Evolutionary conservation across 768 basidiomycete species (phyloP).

Genomic region (Dioszegia crocea): DNA sequence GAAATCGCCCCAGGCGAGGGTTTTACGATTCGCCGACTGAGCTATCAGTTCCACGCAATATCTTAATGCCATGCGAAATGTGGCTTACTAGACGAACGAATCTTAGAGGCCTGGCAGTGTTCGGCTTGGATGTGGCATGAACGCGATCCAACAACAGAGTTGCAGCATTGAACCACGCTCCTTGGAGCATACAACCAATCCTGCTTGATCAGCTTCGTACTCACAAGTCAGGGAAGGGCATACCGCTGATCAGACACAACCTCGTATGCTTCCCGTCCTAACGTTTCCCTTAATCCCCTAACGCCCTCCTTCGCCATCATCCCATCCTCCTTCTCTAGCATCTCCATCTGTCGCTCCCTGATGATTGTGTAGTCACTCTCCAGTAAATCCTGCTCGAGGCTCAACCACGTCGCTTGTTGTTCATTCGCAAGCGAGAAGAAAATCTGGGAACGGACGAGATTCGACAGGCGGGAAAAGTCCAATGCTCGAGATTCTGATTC

Average conservation of each 20-base stretch:
- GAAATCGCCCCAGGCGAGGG: slow-evolving; percentile 38
- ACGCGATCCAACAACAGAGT: slow-evolving; percentile 18
- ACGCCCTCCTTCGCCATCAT: slow-evolving; percentile 25
- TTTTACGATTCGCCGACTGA: slow-evolving; percentile 34
- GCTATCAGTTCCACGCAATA: not conserved
- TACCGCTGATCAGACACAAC: slow-evolving; percentile 38
- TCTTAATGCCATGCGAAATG: too few relatives aligned
- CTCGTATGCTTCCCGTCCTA: slow-evolving; percentile 34
- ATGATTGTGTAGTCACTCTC: slow-evolving; percentile 38
- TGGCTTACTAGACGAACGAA: slow-evolving; percentile 38
- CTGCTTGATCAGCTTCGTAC: slow-evolving; percentile 14
- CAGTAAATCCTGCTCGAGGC: slow-evolving; percentile 39
- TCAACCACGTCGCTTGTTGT: slow-evolving; percentile 32
- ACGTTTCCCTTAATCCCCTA: slow-evolving; percentile 31
- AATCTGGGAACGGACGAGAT: slow-evolving; percentile 36
- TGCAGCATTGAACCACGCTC: slow-evolving; percentile 42
- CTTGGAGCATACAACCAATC: slow-evolving; percentile 43
- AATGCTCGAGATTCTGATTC: slow-evolving; percentile 32
- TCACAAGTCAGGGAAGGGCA: not conserved
- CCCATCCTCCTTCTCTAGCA: slow-evolving; percentile 43
- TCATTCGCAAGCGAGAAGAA: slow-evolving; percentile 35
- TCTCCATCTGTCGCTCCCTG: slow-evolving; percentile 40
- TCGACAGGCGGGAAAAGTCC: slow-evolving; percentile 31
- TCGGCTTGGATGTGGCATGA: slow-evolving; percentile 13
- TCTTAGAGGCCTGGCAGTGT: slow-evolving; percentile 29